Base-by-base conservation (phyloP, 208 protist genomes). In the Trypanosoma boissoni region DNA sequence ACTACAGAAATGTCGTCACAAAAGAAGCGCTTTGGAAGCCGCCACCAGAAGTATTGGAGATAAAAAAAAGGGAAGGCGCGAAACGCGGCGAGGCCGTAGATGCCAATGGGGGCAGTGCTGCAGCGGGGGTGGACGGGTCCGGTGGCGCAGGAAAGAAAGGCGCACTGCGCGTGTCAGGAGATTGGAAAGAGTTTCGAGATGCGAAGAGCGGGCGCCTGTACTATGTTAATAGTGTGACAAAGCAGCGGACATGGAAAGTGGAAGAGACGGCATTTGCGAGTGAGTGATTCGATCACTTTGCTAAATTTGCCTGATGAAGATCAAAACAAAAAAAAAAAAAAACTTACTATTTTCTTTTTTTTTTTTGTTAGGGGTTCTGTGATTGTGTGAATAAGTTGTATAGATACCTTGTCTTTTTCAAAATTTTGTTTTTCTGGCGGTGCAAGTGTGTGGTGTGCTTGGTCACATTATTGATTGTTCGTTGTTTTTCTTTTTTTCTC, bases 141-240 rank as follows among this genome's bases (percentile, higher is more conserved):
- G 34, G 34, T n/a, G n/a, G n/a, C n/a, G n/a, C n/a, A 52, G 10
- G 3, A 20, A 63, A 63, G 42, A 58, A 53, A 44, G 49, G 43
- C 36, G 24, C 32, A 31, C 9, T 62, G 10, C 36, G 62, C 16
- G 37, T 61, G 18, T 48, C 24, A 10, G 52, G 50, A 20, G 34
- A 21, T n/a, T 66, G 49, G 50, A 66, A 58, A 44, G 60, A 66
- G 37, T 53, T 45, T 39, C 39, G 42, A 12, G 53, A 56, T 50
- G 31, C 48, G 3, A 58, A 58, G 46, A 58, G 32, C 43, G 52
- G 32, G 2, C 46, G 60, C 10, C 53, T 54, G 3, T 58, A 58
- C 29, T 56, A 66, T 36, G 60, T 58, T 43, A 66, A 66, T n/a
- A 37, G 36, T 58, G 60, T 58, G 28, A 66, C 49, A 39, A 66